Conservation (phyloP, 352 stramenopile species). For the Phytophthora pistaciae region DNA sequence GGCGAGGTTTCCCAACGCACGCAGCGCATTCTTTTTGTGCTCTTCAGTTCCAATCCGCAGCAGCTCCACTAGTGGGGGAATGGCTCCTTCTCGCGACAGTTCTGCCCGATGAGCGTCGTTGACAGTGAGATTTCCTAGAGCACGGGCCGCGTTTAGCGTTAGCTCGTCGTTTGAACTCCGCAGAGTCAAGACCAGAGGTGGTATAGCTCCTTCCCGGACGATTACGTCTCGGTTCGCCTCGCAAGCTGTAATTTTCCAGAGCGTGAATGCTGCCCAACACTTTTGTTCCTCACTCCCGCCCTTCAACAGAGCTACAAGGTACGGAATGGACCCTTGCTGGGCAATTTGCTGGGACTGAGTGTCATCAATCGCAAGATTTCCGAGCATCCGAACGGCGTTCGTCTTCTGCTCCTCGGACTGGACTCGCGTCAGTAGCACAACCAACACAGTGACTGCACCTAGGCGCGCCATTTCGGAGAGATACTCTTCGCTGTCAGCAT, state of each 20-base stretch:
- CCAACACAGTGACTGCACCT: background rate
- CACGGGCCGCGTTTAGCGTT: background rate
- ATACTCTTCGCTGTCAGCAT: background rate
- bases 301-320: background rate
- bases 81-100: background rate
- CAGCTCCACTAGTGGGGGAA: background rate
- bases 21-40: background rate
- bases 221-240: background rate
- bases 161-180: background rate
- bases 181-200: background rate
- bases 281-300: background rate
- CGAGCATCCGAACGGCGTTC: background rate
- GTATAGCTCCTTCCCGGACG: background rate
- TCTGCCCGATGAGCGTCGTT: background rate
- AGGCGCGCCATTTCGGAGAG: background rate
- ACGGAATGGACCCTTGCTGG: background rate
- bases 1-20: background rate
- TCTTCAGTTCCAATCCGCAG: background rate
- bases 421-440: background rate
- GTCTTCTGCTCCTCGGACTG: background rate
- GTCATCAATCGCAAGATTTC: background rate
- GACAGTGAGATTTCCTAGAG: background rate
- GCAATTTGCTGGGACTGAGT: background rate
- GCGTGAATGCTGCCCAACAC: background rate
- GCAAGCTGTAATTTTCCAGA: background rate